Evolutionary conservation across 2,329 filamentous ascomycete species (phyloP), one percentile per base, ranked within the genome.

Genomic region (Trichoderma gracile): DNA sequence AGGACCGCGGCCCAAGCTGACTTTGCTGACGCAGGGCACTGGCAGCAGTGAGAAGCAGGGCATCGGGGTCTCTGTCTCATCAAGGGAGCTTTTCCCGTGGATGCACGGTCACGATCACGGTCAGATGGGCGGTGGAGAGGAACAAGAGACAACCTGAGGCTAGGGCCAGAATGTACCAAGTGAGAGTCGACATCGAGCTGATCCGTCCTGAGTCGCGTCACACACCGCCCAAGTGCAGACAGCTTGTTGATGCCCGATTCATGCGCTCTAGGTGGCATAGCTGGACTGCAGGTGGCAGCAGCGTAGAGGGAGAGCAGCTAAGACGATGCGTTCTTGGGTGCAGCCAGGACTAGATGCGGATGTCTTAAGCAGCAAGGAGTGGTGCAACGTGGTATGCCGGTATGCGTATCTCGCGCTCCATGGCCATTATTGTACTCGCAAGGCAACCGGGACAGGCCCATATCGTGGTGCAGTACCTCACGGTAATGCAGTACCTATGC

Each of bases 1-100:
- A 27, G 38, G 47, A 53, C 47, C 5, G 54, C 55, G 40, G 54
- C 33, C 54, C 55, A 64, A 64, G 62, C 55, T 58, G 60, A 52
- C 47, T 25, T 55, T 62, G 59, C 59, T 53, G 49, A 53, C 49
- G 25, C 19, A 58, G 54, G 53, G 45, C 9, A 21, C 23, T n/a
- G 17, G 30, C 40, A 46, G 27, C 30, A 19, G 14, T 17, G 6
- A 19, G 57, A 63, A 38, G 40, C 23, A 53, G 21, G 49, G 25
- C 49, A 27, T 23, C 25, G 21, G 43, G 43, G 23, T 45, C 17
- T 43, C 47, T 30, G 15, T 25, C 38, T 46, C 38, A n/a, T 25
- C 56, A 45, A 61, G 15, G 42, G 52, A 57, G 43, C 43, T 38
- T 45, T 61, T 61, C n/a, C 33, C 33, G 25, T 33, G 19, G 46